Evolutionary conservation across 1,139 yeast species (phyloP).

Genomic region (Wickerhamiella pararugosa): DNA sequence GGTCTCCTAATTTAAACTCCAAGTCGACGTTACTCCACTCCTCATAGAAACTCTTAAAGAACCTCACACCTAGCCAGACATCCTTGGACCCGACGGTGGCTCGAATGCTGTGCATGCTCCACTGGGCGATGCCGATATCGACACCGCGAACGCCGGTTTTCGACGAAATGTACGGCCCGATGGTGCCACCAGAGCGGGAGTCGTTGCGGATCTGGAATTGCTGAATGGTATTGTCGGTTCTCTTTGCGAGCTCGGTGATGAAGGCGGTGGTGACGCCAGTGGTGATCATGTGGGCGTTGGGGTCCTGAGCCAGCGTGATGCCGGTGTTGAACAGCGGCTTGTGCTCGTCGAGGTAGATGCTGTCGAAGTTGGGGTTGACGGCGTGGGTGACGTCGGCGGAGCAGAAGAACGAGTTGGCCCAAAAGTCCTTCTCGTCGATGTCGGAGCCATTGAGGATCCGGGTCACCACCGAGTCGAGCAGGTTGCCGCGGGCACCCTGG

Average conservation of each 20-base stretch:
- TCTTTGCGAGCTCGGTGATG: conserved; percentile 46
- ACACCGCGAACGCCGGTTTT: conserved; percentile 77
- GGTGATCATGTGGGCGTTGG: conserved; percentile 67
- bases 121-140: conserved; percentile 84
- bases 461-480: conserved; percentile 59
- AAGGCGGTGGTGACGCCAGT: conserved; percentile 57
- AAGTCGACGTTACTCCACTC: conserved; percentile 28
- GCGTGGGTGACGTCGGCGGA: conserved; percentile 96
- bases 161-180: conserved; percentile 82
- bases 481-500: conserved; percentile 89
- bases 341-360: conserved; percentile 54
- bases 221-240: conserved; percentile 49
- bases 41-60: conserved; percentile 56
- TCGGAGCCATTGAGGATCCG: conserved; percentile 49
- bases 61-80: conserved; percentile 45
- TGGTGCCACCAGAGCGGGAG: conserved; percentile 89
- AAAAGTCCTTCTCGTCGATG: conserved; percentile 27
- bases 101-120: conserved; percentile 90
- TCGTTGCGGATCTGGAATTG: conserved; percentile 53
- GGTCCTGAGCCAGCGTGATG: conserved; percentile 51
- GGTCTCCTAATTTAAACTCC: conserved; percentile 15
- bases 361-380: conserved; percentile 73
- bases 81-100: conserved; percentile 89
- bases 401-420: conserved; percentile 60
- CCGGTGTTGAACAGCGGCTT: conserved; percentile 71